phyloP scores from a whole-genome alignment of 768 basidiomycete species.

The Jaapia argillacea region DNA sequence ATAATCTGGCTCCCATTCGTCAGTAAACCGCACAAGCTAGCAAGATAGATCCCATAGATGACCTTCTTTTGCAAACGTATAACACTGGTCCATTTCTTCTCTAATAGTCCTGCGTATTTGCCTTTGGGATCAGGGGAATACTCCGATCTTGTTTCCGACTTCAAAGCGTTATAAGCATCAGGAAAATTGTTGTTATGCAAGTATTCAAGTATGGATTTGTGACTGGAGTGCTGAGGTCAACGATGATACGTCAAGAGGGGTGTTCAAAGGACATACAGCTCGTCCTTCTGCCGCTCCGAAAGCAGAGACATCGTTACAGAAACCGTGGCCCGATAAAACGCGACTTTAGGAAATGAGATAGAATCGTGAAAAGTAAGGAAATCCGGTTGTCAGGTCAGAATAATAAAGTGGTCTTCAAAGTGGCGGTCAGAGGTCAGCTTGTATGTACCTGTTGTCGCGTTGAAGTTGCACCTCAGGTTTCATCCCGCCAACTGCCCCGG shows the following conservation, averaged over 20 bases:
- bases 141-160: conserved; percentile 42
- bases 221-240: too few species aligned
- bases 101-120: conserved; percentile 77
- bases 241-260: too few species aligned
- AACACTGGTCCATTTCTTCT: conserved; percentile 98
- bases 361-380: too few species aligned
- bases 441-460: too few species aligned
- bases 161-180: conserved; percentile 51
- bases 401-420: too few species aligned
- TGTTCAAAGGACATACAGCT: conserved; percentile 26
- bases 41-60: background rate
- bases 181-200: conserved; percentile 56
- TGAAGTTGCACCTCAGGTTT: too few species aligned
- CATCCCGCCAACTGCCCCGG: too few species aligned
- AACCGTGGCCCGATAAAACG: too few species aligned
- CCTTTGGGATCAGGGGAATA: conserved; percentile 81
- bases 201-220: conserved; percentile 78
- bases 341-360: too few species aligned
- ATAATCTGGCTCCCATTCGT: conserved; percentile 53
- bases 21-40: background rate
- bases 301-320: conserved; percentile 29
- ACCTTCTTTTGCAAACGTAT: conserved; percentile 96
- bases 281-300: conserved; percentile 36
- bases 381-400: too few species aligned
- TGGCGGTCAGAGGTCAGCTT: too few species aligned